Evolutionary conservation across 768 basidiomycete species (phyloP), one percentile per base, ranked within the genome.

Genomic region (Favolaschia claudopus): DNA sequence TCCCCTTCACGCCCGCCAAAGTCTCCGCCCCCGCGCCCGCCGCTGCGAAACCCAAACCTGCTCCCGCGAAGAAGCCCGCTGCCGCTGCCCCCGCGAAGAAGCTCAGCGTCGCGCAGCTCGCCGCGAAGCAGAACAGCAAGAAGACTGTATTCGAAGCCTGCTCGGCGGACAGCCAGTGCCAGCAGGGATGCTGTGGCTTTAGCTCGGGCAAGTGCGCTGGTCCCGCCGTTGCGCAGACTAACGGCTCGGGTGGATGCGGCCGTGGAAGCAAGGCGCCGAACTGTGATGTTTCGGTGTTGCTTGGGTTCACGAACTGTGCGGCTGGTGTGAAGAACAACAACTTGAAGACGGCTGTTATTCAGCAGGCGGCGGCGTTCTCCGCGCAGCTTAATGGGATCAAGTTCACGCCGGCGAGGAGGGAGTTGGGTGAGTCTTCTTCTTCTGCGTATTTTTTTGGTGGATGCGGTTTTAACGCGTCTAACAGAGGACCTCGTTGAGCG

Each of bases 141-240:
- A 46, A 45, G 54, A 55, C 54, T 44, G 54, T 55, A 43, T 55
- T 55, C 34, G 54, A 55, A 44, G 43, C 55, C 25, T 56, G 55
- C 36, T 15, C 34, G 19, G 22, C 36, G 29, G 55, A 56, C 29
- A 38, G 34, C 34, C 36, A 56, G n/a, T 56, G 55, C 45, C 55
- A 56, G 29, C 45, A 56, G 38, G 55, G 45, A 22, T 48, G 55
- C 55, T 56, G 55, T 25, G 55, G 55, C 22, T 56, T 56, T 45
- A 28, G n/a, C 55, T 34, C 42, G 34, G 55, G 55, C 29, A 56
- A 56, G 37, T 56, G 55, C 36, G 55, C 55, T 28, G 55, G 55
- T 45, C 55, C 55, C 33, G 55, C 44, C 28, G 55, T 56, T 22
- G 55, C 55, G 29, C 55, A 56, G 36, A 37, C 55, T 27, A 56